phyloP scores from a whole-genome alignment of 1,284 basidiomycete genomes.

The Macrocystidia cucumis region DNA sequence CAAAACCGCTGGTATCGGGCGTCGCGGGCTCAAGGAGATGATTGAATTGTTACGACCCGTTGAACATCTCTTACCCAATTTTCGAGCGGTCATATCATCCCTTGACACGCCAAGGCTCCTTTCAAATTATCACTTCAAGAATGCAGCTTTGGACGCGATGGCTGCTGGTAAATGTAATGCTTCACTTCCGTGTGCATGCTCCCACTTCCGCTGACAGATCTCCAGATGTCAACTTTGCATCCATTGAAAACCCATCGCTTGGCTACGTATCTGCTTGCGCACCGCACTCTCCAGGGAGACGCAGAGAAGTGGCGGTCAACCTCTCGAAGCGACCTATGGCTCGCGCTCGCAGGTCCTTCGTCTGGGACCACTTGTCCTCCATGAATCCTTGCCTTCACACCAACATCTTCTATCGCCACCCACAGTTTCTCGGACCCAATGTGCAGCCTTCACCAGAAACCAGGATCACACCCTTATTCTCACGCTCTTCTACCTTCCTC shows the following conservation, averaged over 20 bases:
- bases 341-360: constrained; percentile 38
- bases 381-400: constrained; percentile 64
- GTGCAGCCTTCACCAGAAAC: constrained; percentile 40
- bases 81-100: constrained; percentile 36
- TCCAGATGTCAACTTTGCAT: constrained; percentile 27
- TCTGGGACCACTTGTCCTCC: constrained; percentile 37
- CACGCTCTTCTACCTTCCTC: constrained; percentile 45
- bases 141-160: constrained; percentile 30
- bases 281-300: constrained; percentile 28
- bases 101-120: constrained; percentile 40
- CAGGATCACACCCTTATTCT: constrained; percentile 46
- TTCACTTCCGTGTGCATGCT: constrained; percentile 1
- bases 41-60: constrained; percentile 30
- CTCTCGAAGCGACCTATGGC: constrained; percentile 15
- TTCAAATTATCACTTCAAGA: constrained; percentile 33
- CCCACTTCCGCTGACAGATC: constrained; percentile 16
- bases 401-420: constrained; percentile 36
- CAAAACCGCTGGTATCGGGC: constrained; percentile 14
- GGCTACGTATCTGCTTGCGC: constrained; percentile 36
- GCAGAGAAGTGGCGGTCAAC: constrained; percentile 19
- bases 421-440: constrained; percentile 47
- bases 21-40: constrained; percentile 22
- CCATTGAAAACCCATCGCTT: constrained; percentile 19
- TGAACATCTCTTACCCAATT: constrained; percentile 28
- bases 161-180: constrained; percentile 33